Conservation (phyloP, 495 filamentous ascomycete species). For the Immersiella caudata region DNA sequence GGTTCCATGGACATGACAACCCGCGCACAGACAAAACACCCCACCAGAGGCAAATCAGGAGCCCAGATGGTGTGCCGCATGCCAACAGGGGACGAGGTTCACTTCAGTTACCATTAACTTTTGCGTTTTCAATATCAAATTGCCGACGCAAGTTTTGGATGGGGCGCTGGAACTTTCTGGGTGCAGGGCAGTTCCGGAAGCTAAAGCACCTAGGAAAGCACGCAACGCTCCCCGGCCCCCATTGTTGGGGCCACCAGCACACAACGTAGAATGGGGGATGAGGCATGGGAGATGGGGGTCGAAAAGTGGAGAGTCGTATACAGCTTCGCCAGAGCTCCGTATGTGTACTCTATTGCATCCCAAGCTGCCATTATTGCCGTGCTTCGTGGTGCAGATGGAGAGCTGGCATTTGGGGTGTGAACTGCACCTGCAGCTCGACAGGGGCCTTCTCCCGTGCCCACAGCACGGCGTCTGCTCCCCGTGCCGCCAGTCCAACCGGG, state of each 20-base stretch:
- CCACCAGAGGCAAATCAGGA: not conserved
- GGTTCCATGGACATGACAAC: not conserved
- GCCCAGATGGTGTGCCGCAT: not conserved
- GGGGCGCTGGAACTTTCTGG: not conserved
- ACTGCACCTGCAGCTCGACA: not conserved
- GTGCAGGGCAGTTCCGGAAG: not conserved
- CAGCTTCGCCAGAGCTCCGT: not conserved
- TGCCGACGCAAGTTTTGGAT: not conserved
- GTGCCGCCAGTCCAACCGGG: constrained; percentile 3
- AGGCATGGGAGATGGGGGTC: not conserved
- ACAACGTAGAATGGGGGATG: not conserved
- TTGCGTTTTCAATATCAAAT: not conserved
- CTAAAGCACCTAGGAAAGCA: not conserved
- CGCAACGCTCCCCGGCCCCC: not conserved
- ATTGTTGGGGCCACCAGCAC: not conserved
- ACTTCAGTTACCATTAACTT: not conserved
- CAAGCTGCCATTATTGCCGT: not conserved
- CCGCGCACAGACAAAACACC: not conserved
- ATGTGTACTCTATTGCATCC: not conserved
- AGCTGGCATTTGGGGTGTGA: not conserved
- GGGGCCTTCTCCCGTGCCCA: constrained; percentile 13
- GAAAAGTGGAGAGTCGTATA: not conserved
- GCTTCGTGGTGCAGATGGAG: not conserved
- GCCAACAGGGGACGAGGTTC: not conserved
- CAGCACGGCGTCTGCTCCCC: constrained; percentile 4